Evolutionary conservation across 2,329 filamentous ascomycete genomes (phyloP).

Genomic region (Stagonosporopsis vannaccii): DNA sequence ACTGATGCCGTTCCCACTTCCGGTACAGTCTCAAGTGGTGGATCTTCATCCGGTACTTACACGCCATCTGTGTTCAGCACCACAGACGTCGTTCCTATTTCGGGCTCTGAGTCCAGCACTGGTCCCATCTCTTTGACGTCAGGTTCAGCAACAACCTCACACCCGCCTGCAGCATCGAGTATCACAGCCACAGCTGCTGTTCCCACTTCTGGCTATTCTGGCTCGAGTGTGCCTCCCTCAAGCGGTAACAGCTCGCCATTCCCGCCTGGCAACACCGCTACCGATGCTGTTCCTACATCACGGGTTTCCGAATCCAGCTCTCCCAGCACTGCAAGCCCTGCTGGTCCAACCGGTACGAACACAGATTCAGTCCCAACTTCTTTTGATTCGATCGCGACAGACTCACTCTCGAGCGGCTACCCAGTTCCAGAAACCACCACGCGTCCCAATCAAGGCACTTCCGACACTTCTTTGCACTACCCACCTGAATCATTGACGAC

Average conservation of each 20-base stretch:
- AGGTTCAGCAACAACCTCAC: background rate
- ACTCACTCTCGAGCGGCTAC: background rate
- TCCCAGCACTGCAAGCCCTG: background rate
- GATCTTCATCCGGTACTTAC: background rate
- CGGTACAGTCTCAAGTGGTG: background rate
- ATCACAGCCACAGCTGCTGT: conserved; percentile 1
- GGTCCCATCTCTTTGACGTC: background rate
- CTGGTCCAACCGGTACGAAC: conserved; percentile 2
- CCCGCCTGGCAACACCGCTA: background rate
- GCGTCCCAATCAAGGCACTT: conserved; percentile 4
- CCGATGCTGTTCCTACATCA: conserved; percentile 10
- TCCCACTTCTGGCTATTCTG: conserved; percentile 5
- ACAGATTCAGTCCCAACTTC: conserved; percentile 15
- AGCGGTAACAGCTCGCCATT: background rate
- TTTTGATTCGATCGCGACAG: background rate
- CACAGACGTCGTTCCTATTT: conserved; percentile 5
- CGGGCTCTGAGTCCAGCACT: background rate
- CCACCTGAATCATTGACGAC: conserved; percentile 10
- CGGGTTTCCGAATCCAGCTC: background rate
- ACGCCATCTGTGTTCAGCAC: background rate
- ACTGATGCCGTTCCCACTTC: conserved; percentile 7
- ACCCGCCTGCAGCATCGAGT: background rate
- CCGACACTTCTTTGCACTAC: background rate
- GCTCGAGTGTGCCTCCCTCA: background rate
- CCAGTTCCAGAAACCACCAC: conserved; percentile 3